Conservation (phyloP, 805 yeast genomes). For the Jamesozyma spencerorum region DNA sequence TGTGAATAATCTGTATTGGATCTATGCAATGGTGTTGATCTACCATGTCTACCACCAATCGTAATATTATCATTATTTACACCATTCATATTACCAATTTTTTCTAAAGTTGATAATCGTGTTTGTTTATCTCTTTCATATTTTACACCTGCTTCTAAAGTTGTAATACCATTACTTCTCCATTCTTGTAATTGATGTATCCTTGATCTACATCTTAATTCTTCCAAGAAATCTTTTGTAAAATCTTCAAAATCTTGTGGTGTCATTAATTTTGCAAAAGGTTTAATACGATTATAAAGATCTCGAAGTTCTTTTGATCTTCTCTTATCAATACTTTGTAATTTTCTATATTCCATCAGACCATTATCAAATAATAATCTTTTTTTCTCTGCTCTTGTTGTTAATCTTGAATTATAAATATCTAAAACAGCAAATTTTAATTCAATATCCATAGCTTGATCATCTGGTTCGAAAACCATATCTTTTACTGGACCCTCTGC, state of each 20-base stretch:
- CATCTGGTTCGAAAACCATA: constrained; percentile 92
- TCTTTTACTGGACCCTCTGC: constrained; percentile 92
- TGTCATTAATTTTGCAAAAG: constrained; percentile 72
- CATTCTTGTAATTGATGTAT: constrained; percentile 89
- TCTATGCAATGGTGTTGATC: constrained; percentile 24
- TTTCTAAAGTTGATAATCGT: constrained; percentile 52
- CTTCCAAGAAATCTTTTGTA: constrained; percentile 62
- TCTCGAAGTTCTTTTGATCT: constrained; percentile 88
- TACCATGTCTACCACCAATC: constrained; percentile 19
- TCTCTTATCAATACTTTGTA: constrained; percentile 73
- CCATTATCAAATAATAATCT: constrained; percentile 67
- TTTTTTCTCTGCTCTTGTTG: constrained; percentile 88
- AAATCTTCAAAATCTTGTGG: constrained; percentile 73
- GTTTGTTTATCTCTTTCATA: constrained; percentile 82
- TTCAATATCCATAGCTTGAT: constrained; percentile 78
- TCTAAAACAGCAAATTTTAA: constrained; percentile 79
- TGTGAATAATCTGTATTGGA: constrained; percentile 21
- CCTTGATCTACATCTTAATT: constrained; percentile 66
- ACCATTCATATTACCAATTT: constrained; percentile 32
- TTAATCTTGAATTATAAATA: constrained; percentile 80
- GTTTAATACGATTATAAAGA: constrained; percentile 60
- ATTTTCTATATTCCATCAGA: constrained; percentile 74
- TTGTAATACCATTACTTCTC: constrained; percentile 82
- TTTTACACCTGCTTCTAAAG: constrained; percentile 70
- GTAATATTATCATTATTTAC: constrained; percentile 17